A percentile compares a stretch with the other conserved stretches of the same genome.
phyloP scores from a whole-genome alignment of 371 early-diverging fungal genomes.

The Lichtheimia corymbifera region DNA sequence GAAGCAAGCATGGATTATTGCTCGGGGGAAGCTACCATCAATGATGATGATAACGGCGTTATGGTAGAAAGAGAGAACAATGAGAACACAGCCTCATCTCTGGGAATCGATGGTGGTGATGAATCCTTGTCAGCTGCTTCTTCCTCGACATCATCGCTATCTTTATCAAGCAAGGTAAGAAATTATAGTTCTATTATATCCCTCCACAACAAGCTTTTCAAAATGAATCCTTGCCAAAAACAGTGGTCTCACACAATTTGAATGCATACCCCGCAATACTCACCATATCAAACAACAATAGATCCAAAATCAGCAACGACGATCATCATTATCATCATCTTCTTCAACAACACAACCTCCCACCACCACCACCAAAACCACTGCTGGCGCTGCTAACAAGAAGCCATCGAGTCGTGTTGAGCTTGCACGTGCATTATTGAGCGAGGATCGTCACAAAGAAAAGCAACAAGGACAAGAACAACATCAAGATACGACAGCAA shows the following conservation, averaged over 20 bases:
- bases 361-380: background rate
- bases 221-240: too few species aligned
- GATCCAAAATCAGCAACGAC: conserved; percentile 2
- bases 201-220: too few species aligned
- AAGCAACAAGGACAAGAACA: conserved; percentile 7
- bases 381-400: conserved; percentile 3
- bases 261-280: too few species aligned
- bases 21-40: background rate
- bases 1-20: conserved; percentile 25
- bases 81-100: background rate
- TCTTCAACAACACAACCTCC: background rate
- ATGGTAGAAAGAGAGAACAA: background rate
- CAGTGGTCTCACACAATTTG: too few species aligned
- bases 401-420: conserved; percentile 20
- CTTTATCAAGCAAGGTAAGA: too few species aligned
- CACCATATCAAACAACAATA: conserved; percentile 6
- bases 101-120: too few species aligned
- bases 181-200: too few species aligned
- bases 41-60: background rate
- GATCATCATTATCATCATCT: background rate
- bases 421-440: conserved; percentile 27
- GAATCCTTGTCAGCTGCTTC: too few species aligned
- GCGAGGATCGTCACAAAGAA: conserved; percentile 22
- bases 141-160: too few species aligned
- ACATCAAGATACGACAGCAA: conserved; percentile 2